These are phyloP conservation scores for Aphanoascus verrucosus DNA, from an alignment of 2,329 filamentous ascomycete genomes.

Conservation along the genomic window DNA sequence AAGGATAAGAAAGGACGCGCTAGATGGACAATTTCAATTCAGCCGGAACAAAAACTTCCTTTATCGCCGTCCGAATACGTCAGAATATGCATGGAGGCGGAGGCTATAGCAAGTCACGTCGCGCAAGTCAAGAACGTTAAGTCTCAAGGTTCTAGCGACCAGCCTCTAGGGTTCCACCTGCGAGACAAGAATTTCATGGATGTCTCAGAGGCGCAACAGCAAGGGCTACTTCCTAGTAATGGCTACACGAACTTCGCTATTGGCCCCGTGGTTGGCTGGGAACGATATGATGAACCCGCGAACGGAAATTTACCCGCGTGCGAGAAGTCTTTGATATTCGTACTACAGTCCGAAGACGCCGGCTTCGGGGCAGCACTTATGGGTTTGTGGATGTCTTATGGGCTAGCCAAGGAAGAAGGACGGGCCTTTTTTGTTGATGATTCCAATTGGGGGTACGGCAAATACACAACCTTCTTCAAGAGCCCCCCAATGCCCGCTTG, in stretches of 20 bases:
- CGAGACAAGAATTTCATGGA: constrained; percentile 63
- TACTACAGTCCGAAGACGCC: constrained; percentile 62
- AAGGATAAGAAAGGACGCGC: constrained; percentile 53
- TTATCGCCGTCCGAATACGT: constrained; percentile 55
- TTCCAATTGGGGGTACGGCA: constrained; percentile 69
- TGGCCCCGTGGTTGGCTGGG: constrained; percentile 29
- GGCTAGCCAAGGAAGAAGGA: constrained; percentile 61
- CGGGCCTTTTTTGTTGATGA: constrained; percentile 78
- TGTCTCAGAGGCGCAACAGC: constrained; percentile 57
- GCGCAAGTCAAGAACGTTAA: constrained; percentile 40
- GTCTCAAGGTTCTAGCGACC: constrained; percentile 13
- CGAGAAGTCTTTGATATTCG: constrained; percentile 61
- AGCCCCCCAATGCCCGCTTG: constrained; percentile 56
- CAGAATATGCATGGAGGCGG: constrained; percentile 58
- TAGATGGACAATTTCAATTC: constrained; percentile 75
- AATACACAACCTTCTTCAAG: constrained; percentile 61
- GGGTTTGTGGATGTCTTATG: constrained; percentile 74
- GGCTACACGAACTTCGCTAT: background rate
- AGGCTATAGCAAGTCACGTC: constrained; percentile 52
- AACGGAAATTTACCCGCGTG: constrained; percentile 44
- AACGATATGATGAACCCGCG: constrained; percentile 18
- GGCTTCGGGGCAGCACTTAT: constrained; percentile 68
- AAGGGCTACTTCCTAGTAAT: constrained; percentile 48
- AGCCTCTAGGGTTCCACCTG: constrained; percentile 46
- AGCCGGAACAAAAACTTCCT: constrained; percentile 55